Conservation (phyloP, 495 filamentous ascomycete genomes). For the Daldinia decipiens region DNA sequence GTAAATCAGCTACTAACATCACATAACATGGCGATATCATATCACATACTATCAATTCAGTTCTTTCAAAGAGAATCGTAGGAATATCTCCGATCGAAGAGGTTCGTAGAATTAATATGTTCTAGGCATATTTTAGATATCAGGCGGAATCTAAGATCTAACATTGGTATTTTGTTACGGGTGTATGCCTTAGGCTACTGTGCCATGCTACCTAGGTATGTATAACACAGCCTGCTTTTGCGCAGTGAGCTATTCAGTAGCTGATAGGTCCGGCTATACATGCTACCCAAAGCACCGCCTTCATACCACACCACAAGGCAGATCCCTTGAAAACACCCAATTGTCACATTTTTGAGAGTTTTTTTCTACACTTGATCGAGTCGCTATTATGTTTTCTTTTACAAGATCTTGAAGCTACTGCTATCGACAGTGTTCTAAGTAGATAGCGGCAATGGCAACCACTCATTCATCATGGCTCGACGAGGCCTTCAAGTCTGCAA, state of each 20-base stretch:
- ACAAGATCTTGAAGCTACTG: not conserved
- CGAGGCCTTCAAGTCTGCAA: constrained; percentile 27
- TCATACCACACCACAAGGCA: not conserved
- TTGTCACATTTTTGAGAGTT: not conserved
- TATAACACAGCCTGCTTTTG: not conserved
- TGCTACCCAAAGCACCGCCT: not conserved
- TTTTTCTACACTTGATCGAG: not conserved
- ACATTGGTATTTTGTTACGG: not conserved
- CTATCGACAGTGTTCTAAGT: not conserved
- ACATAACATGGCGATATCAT: too few relatives aligned
- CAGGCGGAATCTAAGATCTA: not conserved
- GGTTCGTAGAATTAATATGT: too few relatives aligned
- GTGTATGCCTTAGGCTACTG: too few relatives aligned
- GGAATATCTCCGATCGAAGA: too few relatives aligned
- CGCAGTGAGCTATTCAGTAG: not conserved
- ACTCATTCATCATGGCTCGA: constrained; percentile 21
- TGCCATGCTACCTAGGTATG: too few relatives aligned
- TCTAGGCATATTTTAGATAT: too few relatives aligned
- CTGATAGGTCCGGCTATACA: not conserved
- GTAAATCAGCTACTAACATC: too few relatives aligned
- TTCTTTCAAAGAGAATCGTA: too few relatives aligned
- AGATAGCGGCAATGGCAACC: constrained; percentile 5
- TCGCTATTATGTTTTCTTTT: not conserved
- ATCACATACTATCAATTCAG: too few relatives aligned
- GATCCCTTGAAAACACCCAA: not conserved